phyloP scores from a whole-genome alignment of 164 flowering plant genomes.

The Chloranthus sessilifolius region DNA sequence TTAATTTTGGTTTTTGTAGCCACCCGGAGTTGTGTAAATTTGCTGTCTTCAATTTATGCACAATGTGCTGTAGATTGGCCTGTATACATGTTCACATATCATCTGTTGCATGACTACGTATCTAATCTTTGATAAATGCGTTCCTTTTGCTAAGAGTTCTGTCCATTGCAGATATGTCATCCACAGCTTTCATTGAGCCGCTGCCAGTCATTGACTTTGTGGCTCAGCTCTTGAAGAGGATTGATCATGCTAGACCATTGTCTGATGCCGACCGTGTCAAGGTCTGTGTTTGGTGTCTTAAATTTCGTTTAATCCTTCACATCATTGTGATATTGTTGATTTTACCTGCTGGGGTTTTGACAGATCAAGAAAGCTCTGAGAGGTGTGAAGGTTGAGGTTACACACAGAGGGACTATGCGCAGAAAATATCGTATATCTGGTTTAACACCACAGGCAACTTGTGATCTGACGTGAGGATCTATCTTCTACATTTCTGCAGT shows the following conservation, averaged over 20 bases:
- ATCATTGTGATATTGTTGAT: too few relatives aligned
- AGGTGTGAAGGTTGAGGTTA: conserved; percentile 82
- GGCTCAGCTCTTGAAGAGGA: conserved; percentile 59
- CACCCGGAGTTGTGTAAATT: too few relatives aligned
- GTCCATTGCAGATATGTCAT: conserved; percentile 88
- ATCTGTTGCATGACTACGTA: too few relatives aligned
- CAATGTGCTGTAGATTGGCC: too few relatives aligned
- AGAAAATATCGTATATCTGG: conserved; percentile 81
- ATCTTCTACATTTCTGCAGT: too few relatives aligned
- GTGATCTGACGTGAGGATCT: conserved; percentile 67
- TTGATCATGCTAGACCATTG: conserved; percentile 61
- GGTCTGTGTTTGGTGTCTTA: conserved; percentile 31
- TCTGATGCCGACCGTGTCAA: conserved; percentile 90
- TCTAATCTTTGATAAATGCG: too few relatives aligned
- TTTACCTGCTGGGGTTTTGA: not conserved
- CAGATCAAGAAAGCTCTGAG: conserved; percentile 82
- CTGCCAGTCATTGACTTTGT: conserved; percentile 89
- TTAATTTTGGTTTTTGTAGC: too few relatives aligned
- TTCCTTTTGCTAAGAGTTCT: too few relatives aligned
- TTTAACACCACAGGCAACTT: conserved; percentile 64
- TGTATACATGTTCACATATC: too few relatives aligned
- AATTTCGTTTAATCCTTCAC: too few relatives aligned
- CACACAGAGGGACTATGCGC: conserved; percentile 74
- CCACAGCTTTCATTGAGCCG: conserved; percentile 96
- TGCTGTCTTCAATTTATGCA: too few relatives aligned